A percentile compares a stretch with the other conserved stretches of the same genome.
Evolutionary conservation across 805 yeast species (phyloP).

Genomic region (Candida sphagnicola): DNA sequence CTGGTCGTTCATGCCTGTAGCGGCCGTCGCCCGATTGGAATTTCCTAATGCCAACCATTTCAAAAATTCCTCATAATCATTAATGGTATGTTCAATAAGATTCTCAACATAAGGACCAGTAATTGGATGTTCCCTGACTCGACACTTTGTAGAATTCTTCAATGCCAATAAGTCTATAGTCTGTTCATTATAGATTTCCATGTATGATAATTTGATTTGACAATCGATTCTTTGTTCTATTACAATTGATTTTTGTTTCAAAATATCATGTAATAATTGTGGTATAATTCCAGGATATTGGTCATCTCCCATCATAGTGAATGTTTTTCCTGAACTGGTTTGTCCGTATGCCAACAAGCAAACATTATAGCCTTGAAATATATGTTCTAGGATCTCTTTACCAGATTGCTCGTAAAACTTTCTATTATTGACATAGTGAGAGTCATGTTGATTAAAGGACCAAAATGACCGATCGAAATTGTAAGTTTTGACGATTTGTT

Average conservation of each 20-base stretch:
- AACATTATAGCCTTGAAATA: slow-evolving; percentile 39
- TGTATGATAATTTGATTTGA: slow-evolving; percentile 50
- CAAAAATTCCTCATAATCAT: slow-evolving; percentile 46
- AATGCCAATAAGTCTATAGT: slow-evolving; percentile 57
- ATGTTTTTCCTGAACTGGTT: slow-evolving; percentile 41
- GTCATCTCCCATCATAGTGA: slow-evolving; percentile 38
- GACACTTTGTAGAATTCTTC: slow-evolving; percentile 20
- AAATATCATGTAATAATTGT: slow-evolving; percentile 48
- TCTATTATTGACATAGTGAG: slow-evolving; percentile 44
- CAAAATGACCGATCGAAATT: slow-evolving; percentile 17
- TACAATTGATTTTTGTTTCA: slow-evolving; percentile 37
- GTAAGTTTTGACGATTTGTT: slow-evolving; percentile 10
- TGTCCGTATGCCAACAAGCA: slow-evolving; percentile 42
- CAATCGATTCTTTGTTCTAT: slow-evolving; percentile 35
- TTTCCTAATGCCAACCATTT: slow-evolving; percentile 50
- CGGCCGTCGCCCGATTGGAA: slow-evolving; percentile 58
- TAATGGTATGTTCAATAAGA: slow-evolving; percentile 49
- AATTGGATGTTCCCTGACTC: slow-evolving; percentile 62
- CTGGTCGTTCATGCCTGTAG: slow-evolving; percentile 67
- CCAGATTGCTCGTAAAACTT: slow-evolving; percentile 55
- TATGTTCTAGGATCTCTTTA: slow-evolving; percentile 50
- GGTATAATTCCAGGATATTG: slow-evolving; percentile 37
- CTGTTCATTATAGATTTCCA: slow-evolving; percentile 76
- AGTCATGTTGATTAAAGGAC: slow-evolving; percentile 10
- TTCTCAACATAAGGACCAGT: slow-evolving; percentile 74